Conservation (phyloP, 305 asterid species). For the Lippia alba region DNA sequence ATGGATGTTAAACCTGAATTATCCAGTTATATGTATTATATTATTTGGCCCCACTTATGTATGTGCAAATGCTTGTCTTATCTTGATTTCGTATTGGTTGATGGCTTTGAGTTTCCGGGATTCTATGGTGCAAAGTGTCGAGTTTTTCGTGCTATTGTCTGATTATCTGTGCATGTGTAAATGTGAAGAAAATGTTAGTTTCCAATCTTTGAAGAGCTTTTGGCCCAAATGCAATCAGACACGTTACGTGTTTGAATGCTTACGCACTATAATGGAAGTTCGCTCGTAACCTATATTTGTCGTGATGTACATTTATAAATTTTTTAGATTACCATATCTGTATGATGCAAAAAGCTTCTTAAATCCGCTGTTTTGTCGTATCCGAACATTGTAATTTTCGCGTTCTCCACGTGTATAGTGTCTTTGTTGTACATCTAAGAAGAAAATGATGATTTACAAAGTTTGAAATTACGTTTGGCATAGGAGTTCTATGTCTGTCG, state of each 20-base stretch:
- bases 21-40: neutral
- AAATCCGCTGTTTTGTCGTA: conserved; percentile 18
- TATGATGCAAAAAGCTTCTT: conserved; percentile 3
- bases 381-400: neutral
- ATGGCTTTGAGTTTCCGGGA: conserved; percentile 13
- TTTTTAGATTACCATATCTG: conserved; percentile 12
- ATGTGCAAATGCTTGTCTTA: neutral
- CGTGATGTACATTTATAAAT: conserved; percentile 20
- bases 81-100: conserved; percentile 9
- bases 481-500: neutral
- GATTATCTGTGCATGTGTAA: conserved; percentile 19
- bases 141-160: conserved; percentile 24
- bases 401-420: too few relatives aligned
- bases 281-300: conserved; percentile 20
- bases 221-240: neutral
- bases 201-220: conserved; percentile 12
- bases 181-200: neutral
- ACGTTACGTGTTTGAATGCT: conserved; percentile 22
- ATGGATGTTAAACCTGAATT: conserved; percentile 7
- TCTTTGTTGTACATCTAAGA: too few relatives aligned
- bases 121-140: neutral
- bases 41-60: conserved; percentile 4
- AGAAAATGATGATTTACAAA: conserved; percentile 5
- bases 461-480: conserved; percentile 17
- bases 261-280: conserved; percentile 21